These are phyloP conservation scores for Bryoglossum gracile DNA, from an alignment of 495 filamentous ascomycete genomes.

Conservation along the genomic window DNA sequence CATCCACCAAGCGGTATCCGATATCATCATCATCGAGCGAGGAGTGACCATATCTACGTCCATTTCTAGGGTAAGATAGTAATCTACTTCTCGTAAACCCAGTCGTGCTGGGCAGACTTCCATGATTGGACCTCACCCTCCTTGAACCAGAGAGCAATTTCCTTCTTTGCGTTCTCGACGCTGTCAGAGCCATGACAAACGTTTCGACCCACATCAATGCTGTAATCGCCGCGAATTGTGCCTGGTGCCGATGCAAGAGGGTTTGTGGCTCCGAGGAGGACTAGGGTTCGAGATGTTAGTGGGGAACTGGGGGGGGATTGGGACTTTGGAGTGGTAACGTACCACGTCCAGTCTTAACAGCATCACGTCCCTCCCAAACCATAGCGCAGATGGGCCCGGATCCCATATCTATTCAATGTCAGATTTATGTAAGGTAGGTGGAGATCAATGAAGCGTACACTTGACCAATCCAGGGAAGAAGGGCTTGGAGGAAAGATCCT, in stretches of 20 bases:
- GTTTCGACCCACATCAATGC: slow-evolving; percentile 85
- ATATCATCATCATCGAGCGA: background rate
- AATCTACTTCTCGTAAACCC: slow-evolving; percentile 88
- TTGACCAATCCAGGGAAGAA: slow-evolving; percentile 92
- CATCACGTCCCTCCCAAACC: slow-evolving; percentile 97
- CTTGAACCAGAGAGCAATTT: slow-evolving; percentile 97
- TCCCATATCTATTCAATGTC: slow-evolving; percentile 73
- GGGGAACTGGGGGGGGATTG: background rate
- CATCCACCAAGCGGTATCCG: background rate
- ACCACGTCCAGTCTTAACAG: slow-evolving; percentile 95
- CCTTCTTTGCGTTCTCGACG: slow-evolving; percentile 98
- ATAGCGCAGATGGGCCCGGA: slow-evolving; percentile 95
- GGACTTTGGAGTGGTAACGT: slow-evolving; percentile 28
- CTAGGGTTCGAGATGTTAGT: slow-evolving; percentile 31
- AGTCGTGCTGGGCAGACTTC: slow-evolving; percentile 71
- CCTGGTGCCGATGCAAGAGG: slow-evolving; percentile 86
- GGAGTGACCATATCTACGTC: slow-evolving; percentile 1
- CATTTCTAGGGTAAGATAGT: background rate
- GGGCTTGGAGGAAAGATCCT: slow-evolving; percentile 82
- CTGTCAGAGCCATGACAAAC: slow-evolving; percentile 98
- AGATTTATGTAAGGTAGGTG: slow-evolving; percentile 17
- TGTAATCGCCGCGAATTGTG: slow-evolving; percentile 75
- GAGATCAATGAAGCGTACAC: slow-evolving; percentile 45
- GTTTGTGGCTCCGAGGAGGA: slow-evolving; percentile 96
- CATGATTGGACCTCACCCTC: slow-evolving; percentile 72